Evolutionary conservation across 2,329 filamentous ascomycete species (phyloP).

Genomic region (Trichoderma citrinoviride): DNA sequence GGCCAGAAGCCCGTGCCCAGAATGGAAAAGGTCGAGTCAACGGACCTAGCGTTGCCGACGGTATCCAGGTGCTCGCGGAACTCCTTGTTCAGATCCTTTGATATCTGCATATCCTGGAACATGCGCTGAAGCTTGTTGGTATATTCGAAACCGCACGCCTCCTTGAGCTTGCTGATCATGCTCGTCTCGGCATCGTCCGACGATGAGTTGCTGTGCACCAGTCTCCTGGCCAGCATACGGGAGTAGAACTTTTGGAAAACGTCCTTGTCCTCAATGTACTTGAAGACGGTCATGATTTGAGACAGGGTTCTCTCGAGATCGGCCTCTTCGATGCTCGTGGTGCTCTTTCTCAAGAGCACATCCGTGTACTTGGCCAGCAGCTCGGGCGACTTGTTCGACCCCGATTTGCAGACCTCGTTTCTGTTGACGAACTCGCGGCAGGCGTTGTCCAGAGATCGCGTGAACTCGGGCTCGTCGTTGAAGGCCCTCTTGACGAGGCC

Average conservation of each 20-base stretch:
- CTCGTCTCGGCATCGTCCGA: constrained; percentile 97
- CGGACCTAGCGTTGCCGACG: constrained; percentile 59
- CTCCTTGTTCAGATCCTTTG: constrained; percentile 88
- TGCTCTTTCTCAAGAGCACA: constrained; percentile 86
- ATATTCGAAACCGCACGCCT: constrained; percentile 97
- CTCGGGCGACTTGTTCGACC: constrained; percentile 91
- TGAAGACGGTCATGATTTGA: constrained; percentile 99
- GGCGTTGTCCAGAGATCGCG: constrained; percentile 91
- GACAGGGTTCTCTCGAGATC: constrained; percentile 85
- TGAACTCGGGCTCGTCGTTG: constrained; percentile 93
- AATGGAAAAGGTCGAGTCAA: constrained; percentile 87
- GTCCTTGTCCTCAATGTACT: constrained; percentile 99
- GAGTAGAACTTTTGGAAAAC: constrained; percentile 99
- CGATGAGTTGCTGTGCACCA: constrained; percentile 92
- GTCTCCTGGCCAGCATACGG: constrained; percentile 87
- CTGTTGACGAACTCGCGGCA: constrained; percentile 98
- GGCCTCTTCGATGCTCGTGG: constrained; percentile 87
- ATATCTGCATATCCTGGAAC: constrained; percentile 99
- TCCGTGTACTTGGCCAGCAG: constrained; percentile 95
- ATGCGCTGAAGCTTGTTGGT: constrained; percentile 99
- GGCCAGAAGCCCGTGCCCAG: constrained; percentile 98
- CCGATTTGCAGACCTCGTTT: constrained; percentile 91
- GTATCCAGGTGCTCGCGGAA: constrained; percentile 74
- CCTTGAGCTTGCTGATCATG: constrained; percentile 99
- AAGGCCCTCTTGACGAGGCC: constrained; percentile 89